Evolutionary conservation across 176 grass and related monocot genomes (phyloP), one percentile per base, ranked within the genome.

Genomic region (Oryza longistaminata): DNA sequence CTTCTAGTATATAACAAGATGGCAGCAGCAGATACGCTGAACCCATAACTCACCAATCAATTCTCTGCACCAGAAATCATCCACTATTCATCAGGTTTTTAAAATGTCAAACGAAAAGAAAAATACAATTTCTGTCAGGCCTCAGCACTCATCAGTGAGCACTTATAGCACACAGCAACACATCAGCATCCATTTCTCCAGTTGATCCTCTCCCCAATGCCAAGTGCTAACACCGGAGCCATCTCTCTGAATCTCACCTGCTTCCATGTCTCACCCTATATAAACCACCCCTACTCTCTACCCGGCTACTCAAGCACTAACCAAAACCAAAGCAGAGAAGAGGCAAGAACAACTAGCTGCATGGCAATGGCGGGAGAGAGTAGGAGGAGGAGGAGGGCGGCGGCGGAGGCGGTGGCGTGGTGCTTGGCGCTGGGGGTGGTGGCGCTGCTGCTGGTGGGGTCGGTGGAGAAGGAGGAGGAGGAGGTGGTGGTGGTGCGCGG

Each of bases 331-430:
- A 75, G 48, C 78, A 69, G 25, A 78, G 68, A 21, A 25, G 25
- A 79, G 35, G 2, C 22, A 19, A 64, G 64, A 75, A 68, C 43
- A 37, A 37, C 52, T 58, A 58, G 52, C 16, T 53, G 50, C 50
- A 53, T 7, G 62, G 5, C 5, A 34, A 68, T 82, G 83, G 72
- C 73, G 45, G 10, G 34, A 43, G 24, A 68, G 83, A 34, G 29
- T 31, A 31, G 34, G 34, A 35, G 67, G 58, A 64, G 52, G 50
- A 26, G 64, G 52, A 77, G 14, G 35, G 81, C 60, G 42, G 81
- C 71, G 27, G 90, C 86, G 22, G 90, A 94, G 48, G 82, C 87
- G n/a, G 88, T 90, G 8, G 85, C 90, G 21, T 94, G 92, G 90
- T 93, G 82, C 67, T 83, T 82, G 70, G 73, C 79, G 3, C 26